Conservation (phyloP, 352 stramenopile species). For the Globisporangium camurandrum region DNA sequence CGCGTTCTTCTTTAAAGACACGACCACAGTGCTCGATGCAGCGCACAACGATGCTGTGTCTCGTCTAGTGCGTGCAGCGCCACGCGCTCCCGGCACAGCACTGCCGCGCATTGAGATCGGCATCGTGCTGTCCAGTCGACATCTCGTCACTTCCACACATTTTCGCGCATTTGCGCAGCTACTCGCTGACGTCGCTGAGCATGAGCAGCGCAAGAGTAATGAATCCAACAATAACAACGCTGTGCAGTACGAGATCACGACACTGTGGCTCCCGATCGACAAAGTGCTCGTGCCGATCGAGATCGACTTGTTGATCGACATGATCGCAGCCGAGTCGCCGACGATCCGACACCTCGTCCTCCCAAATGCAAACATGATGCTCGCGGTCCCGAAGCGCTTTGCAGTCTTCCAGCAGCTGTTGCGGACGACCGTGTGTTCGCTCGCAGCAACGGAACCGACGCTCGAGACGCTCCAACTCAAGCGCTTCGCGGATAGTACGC, state of each 20-base stretch:
- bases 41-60: not conserved
- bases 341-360: slow-evolving; percentile 1
- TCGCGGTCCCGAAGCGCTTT: not conserved
- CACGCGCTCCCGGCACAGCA: not conserved
- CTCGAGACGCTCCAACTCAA: slow-evolving; percentile 20
- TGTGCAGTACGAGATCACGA: slow-evolving; percentile 3
- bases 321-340: slow-evolving; percentile 3
- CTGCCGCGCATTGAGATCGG: slow-evolving; percentile 1
- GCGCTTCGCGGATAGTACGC: slow-evolving; percentile 9
- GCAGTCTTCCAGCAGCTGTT: slow-evolving; percentile 1
- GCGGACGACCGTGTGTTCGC: not conserved
- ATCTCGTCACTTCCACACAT: not conserved
- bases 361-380: not conserved
- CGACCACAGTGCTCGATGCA: not conserved
- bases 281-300: not conserved
- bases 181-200: not conserved
- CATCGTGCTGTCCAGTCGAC: not conserved
- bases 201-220: not conserved
- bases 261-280: not conserved
- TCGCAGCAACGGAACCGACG: slow-evolving; percentile 1
- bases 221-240: not conserved
- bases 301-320: slow-evolving; percentile 1
- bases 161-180: slow-evolving; percentile 1
- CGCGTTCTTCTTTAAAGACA: not conserved
- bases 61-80: not conserved